Percentiles rank a stretch among this genome's conserved stretches.
These are phyloP conservation scores for Monosporozyma unispora DNA, from an alignment of 805 yeast genomes.

Conservation along the genomic window DNA sequence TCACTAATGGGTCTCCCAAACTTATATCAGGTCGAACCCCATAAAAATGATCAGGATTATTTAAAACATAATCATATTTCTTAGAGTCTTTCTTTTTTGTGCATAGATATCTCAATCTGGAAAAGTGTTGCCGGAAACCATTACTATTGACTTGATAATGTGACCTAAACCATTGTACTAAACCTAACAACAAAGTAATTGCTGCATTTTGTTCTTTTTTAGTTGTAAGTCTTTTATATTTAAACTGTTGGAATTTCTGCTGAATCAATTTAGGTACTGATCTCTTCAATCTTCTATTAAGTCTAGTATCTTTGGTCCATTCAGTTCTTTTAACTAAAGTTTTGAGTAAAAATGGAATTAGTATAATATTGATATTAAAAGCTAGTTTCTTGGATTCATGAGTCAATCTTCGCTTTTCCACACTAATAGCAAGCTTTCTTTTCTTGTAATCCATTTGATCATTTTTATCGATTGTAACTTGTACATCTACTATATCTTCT, in stretches of 20 bases:
- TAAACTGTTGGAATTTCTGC: slow-evolving; percentile 13
- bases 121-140: slow-evolving; percentile 21
- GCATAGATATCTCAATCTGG: slow-evolving; percentile 5
- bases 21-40: slow-evolving; percentile 13
- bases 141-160: slow-evolving; percentile 20
- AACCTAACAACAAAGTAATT: slow-evolving; percentile 17
- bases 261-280: slow-evolving; percentile 20
- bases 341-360: slow-evolving; percentile 16
- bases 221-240: background rate
- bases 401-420: background rate
- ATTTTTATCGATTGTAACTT: background rate
- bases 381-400: slow-evolving; percentile 9
- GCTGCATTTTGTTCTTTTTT: slow-evolving; percentile 2
- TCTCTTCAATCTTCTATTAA: slow-evolving; percentile 14
- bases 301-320: slow-evolving; percentile 13
- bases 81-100: background rate
- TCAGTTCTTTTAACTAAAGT: slow-evolving; percentile 8
- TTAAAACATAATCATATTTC: slow-evolving; percentile 6
- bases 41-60: slow-evolving; percentile 12
- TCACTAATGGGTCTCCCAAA: slow-evolving; percentile 3
- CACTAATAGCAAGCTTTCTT: background rate
- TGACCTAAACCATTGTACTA: slow-evolving; percentile 20
- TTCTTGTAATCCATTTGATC: background rate
- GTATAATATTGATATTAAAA: slow-evolving; percentile 13
- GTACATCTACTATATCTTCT: background rate